Percentiles rank a stretch among this genome's conserved stretches.
Evolutionary conservation across 805 yeast genomes (phyloP).

Genomic region (Isabelozyma pseudorhagii): DNA sequence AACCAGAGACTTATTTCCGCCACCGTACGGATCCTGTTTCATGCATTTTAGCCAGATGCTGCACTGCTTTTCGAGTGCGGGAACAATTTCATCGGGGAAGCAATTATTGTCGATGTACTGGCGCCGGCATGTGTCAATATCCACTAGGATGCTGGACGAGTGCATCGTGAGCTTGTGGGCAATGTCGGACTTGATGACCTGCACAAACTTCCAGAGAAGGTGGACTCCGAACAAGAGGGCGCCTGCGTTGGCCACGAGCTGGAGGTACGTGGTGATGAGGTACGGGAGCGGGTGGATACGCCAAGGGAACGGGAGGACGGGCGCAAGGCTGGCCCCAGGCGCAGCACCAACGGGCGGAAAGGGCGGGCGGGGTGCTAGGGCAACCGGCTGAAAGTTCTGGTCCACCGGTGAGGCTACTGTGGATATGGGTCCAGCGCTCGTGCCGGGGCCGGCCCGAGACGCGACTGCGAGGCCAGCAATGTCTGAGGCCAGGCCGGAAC

Average conservation of each 20-base stretch:
- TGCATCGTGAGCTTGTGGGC: slow-evolving; percentile 47
- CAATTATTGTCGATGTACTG: slow-evolving; percentile 57
- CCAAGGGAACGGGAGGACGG: no score
- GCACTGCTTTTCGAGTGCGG: slow-evolving; percentile 58
- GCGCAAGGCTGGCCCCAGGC: no score
- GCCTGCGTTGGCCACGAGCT: slow-evolving; percentile 47
- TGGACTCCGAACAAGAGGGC: slow-evolving; percentile 45
- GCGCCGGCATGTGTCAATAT: slow-evolving; percentile 52
- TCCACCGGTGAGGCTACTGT: no score
- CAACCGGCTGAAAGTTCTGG: no score
- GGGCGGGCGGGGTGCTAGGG: no score
- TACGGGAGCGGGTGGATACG: slow-evolving; percentile 37
- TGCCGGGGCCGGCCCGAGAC: no score
- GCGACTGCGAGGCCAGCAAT: no score
- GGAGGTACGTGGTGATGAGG: slow-evolving; percentile 58
- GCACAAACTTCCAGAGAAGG: slow-evolving; percentile 41
- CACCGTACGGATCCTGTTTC: slow-evolving; percentile 50
- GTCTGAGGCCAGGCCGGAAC: no score
- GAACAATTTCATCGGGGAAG: slow-evolving; percentile 49
- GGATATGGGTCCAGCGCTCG: no score
- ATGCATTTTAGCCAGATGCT: slow-evolving; percentile 64
- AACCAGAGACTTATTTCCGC: slow-evolving; percentile 49
- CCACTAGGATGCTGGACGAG: slow-evolving; percentile 42
- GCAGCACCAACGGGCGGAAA: no score
- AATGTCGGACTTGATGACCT: slow-evolving; percentile 54